Evolutionary conservation across 106 monocot genomes (phyloP).

Genomic region (Allium sativum): DNA sequence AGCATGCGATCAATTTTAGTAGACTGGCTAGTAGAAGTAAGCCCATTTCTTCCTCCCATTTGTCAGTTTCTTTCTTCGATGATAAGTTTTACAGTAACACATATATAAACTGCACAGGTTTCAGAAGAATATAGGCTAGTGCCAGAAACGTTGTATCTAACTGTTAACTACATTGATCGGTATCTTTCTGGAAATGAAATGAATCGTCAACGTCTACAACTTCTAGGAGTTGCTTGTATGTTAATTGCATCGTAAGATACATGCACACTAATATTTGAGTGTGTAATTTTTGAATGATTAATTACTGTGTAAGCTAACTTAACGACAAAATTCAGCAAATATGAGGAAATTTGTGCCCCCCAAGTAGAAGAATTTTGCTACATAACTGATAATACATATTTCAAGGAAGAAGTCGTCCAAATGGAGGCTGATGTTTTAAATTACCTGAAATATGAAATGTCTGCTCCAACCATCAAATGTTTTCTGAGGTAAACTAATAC

Average conservation of each 20-base stretch:
- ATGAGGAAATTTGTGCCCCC: slow-evolving; percentile 85
- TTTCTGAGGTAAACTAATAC: slow-evolving; percentile 59
- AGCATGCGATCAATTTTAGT: slow-evolving; percentile 70
- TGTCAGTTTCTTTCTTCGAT: not conserved
- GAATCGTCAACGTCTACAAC: slow-evolving; percentile 53
- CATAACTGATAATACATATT: slow-evolving; percentile 77
- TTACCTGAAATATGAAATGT: slow-evolving; percentile 83
- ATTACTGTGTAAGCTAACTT: too few species aligned
- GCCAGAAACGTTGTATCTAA: slow-evolving; percentile 64
- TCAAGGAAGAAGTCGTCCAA: slow-evolving; percentile 81
- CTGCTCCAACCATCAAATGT: slow-evolving; percentile 62
- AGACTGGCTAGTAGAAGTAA: slow-evolving; percentile 66
- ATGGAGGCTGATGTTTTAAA: slow-evolving; percentile 86
- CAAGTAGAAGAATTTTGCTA: slow-evolving; percentile 95
- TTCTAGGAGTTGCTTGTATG: slow-evolving; percentile 83
- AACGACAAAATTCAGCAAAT: slow-evolving; percentile 34
- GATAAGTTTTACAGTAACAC: not conserved
- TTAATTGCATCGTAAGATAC: slow-evolving; percentile 72
- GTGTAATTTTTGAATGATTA: too few species aligned
- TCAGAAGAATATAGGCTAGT: slow-evolving; percentile 79
- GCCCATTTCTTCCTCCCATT: not conserved
- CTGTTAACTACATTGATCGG: slow-evolving; percentile 78
- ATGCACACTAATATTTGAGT: too few species aligned
- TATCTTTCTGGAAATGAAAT: slow-evolving; percentile 81
- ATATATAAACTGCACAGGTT: slow-evolving; percentile 29